Conservation (phyloP, 768 basidiomycete species). For the Bullera alba region DNA sequence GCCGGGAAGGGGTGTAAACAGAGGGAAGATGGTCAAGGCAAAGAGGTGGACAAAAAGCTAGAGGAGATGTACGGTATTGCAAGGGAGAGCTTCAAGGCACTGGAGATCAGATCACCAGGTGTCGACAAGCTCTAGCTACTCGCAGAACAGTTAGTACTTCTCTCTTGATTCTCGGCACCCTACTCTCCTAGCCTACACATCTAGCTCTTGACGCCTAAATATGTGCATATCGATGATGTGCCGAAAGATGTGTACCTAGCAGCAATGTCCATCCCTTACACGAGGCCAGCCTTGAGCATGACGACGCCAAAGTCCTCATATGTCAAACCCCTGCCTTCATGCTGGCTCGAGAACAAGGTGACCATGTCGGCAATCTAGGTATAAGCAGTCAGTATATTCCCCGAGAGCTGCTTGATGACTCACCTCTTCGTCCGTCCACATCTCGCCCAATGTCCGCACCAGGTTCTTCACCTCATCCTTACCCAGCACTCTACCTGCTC, state of each 20-base stretch:
- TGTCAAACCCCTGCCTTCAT: conserved; percentile 35
- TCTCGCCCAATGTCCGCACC: conserved; percentile 38
- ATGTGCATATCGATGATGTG: too few species aligned
- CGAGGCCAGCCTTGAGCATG: conserved; percentile 37
- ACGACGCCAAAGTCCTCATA: conserved; percentile 43
- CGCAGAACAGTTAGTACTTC: too few species aligned
- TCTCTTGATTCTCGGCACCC: too few species aligned
- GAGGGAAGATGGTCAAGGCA: conserved; percentile 10
- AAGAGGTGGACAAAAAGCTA: conserved; percentile 16
- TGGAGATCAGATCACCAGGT: conserved; percentile 12
- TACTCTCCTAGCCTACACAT: too few species aligned
- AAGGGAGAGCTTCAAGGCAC: conserved; percentile 19
- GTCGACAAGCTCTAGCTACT: not conserved
- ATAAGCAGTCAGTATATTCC: conserved; percentile 3
- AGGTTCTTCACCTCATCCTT: conserved; percentile 38
- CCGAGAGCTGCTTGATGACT: conserved; percentile 1
- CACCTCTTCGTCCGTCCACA: conserved; percentile 44
- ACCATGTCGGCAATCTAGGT: conserved; percentile 44
- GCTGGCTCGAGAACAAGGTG: conserved; percentile 42
- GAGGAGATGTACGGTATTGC: conserved; percentile 33
- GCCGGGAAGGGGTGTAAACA: conserved; percentile 16
- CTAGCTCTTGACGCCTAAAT: too few species aligned
- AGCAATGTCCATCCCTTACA: too few species aligned
- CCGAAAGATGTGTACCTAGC: too few species aligned
- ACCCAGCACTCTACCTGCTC: conserved; percentile 15